These are phyloP conservation scores for Vitis hybrid DNA, from an alignment of 177 flowering plant species.

Conservation along the genomic window DNA sequence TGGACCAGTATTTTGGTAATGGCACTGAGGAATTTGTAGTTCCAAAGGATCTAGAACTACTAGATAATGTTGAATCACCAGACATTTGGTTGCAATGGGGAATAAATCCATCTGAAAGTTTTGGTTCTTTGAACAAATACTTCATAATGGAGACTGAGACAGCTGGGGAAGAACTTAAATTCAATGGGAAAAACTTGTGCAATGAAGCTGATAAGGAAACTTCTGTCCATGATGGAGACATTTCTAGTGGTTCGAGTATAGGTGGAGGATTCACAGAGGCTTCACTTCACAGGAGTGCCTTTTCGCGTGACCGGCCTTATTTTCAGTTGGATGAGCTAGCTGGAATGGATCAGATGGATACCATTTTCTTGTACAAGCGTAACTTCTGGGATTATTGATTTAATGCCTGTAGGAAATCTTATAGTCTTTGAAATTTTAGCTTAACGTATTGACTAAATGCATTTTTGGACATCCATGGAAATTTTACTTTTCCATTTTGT, in stretches of 20 bases:
- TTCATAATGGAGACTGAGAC: conserved; percentile 6
- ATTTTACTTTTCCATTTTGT: conserved; percentile 5
- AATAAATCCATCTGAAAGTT: conserved; percentile 11
- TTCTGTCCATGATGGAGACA: conserved; percentile 1
- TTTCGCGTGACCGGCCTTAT: conserved; percentile 19
- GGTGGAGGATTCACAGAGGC: conserved; percentile 19
- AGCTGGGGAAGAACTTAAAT: conserved; percentile 9
- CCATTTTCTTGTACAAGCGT: conserved; percentile 51
- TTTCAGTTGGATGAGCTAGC: conserved; percentile 28
- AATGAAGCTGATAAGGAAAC: conserved; percentile 17
- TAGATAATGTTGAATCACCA: conserved; percentile 28
- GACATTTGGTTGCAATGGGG: conserved; percentile 37
- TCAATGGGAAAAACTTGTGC: not conserved
- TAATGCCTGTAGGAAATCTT: conserved; percentile 27
- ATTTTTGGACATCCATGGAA: conserved; percentile 15
- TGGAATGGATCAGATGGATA: conserved; percentile 33
- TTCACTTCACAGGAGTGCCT: conserved; percentile 10
- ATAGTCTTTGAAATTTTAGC: conserved; percentile 18
- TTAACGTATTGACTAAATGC: not conserved
- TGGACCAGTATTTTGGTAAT: conserved; percentile 43
- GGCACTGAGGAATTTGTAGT: conserved; percentile 31
- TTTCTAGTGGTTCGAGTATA: conserved; percentile 15
- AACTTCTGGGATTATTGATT: conserved; percentile 42
- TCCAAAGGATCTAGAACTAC: conserved; percentile 29
- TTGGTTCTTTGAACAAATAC: conserved; percentile 13